phyloP scores from a whole-genome alignment of 495 filamentous ascomycete genomes.

The Hypoxylon subgilvum region DNA sequence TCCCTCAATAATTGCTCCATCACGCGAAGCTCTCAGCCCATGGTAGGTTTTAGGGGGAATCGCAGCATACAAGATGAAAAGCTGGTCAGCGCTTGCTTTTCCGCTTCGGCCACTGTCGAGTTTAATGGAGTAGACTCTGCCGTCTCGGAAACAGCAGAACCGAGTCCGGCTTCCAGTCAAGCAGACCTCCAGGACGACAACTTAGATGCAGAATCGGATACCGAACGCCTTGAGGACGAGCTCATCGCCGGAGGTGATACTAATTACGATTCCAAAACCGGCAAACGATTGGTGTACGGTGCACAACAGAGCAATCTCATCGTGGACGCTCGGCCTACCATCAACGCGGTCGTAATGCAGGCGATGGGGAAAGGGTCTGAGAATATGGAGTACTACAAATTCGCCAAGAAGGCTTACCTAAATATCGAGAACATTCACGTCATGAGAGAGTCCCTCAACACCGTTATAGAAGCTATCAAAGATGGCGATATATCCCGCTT shows the following conservation, averaged over 20 bases:
- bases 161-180: conserved; percentile 66
- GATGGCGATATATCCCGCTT: conserved; percentile 88
- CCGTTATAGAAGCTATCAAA: conserved; percentile 87
- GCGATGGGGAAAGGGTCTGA: conserved; percentile 91
- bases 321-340: conserved; percentile 91
- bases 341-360: conserved; percentile 97
- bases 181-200: conserved; percentile 54
- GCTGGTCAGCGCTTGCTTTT: conserved; percentile 89
- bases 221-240: conserved; percentile 76
- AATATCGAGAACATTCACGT: conserved; percentile 99
- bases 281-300: conserved; percentile 75
- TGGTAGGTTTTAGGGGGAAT: conserved; percentile 85
- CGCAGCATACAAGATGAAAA: conserved; percentile 96
- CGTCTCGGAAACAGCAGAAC: conserved; percentile 41
- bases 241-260: conserved; percentile 59
- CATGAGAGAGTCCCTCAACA: conserved; percentile 90
- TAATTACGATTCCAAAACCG: conserved; percentile 52
- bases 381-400: conserved; percentile 97
- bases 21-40: conserved; percentile 89
- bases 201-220: conserved; percentile 53
- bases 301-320: conserved; percentile 95
- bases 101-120: conserved; percentile 63
- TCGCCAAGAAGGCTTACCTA: conserved; percentile 90
- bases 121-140: conserved; percentile 43
- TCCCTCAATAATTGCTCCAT: conserved; percentile 97